A percentile compares a stretch with the other conserved stretches of the same genome.
These are phyloP conservation scores for Alternaria sp. DNA, from an alignment of 2,329 filamentous ascomycete genomes.

Conservation along the genomic window DNA sequence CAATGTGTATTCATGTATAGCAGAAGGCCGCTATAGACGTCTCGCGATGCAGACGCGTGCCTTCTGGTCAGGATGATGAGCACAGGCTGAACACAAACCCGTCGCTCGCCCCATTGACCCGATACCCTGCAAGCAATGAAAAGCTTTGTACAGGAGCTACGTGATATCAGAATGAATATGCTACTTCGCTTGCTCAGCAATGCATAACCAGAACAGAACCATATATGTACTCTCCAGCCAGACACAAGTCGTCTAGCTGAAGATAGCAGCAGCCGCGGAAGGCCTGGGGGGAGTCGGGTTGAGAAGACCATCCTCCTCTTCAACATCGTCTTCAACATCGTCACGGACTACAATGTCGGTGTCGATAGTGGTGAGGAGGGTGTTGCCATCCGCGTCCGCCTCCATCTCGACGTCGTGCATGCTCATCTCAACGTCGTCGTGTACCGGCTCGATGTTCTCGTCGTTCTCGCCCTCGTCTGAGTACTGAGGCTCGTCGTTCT, in stretches of 20 bases:
- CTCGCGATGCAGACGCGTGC: background rate
- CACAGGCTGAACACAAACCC: accelerated
- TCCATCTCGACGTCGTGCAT: background rate
- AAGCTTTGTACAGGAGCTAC: background rate
- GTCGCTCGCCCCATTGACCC: background rate
- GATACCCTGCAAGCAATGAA: background rate
- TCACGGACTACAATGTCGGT: background rate
- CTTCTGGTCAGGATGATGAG: background rate
- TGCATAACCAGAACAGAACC: background rate
- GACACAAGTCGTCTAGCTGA: background rate
- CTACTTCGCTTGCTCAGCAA: background rate
- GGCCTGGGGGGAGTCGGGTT: background rate
- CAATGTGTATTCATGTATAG: background rate
- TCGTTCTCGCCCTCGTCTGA: background rate
- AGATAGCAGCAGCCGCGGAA: background rate
- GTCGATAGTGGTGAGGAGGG: background rate
- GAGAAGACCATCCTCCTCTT: background rate
- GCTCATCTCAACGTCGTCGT: background rate
- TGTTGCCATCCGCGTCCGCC: background rate
- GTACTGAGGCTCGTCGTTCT: background rate
- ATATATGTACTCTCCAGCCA: background rate
- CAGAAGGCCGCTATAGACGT: too few species aligned
- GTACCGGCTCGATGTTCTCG: background rate
- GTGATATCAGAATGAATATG: background rate
- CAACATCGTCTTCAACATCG: background rate